Evolutionary conservation across 306 rosid genomes (phyloP).

Genomic region (Pterocarpus santalinus): DNA sequence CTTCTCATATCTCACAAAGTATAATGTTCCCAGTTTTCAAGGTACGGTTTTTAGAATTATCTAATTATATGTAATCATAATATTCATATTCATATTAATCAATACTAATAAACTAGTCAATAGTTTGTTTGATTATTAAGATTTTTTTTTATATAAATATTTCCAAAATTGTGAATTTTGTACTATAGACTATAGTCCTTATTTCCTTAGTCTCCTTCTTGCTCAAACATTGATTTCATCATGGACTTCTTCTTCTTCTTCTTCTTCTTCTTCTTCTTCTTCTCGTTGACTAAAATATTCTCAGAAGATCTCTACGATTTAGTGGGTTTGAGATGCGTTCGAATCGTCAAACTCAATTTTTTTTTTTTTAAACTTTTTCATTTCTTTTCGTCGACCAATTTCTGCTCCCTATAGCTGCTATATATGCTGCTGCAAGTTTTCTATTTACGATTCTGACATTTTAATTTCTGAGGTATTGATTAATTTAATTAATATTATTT

Average conservation of each 20-base stretch:
- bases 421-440: constrained; percentile 38
- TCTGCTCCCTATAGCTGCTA: too few species aligned
- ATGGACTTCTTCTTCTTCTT: too few species aligned
- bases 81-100: too few species aligned
- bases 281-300: background rate
- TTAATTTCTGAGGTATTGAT: constrained; percentile 45
- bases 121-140: too few species aligned
- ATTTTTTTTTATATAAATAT: too few species aligned
- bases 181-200: background rate
- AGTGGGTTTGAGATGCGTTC: constrained; percentile 10
- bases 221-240: background rate
- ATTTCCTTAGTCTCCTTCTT: background rate
- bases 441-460: constrained; percentile 41
- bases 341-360: constrained; percentile 42
- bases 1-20: constrained; percentile 54
- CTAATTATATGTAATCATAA: too few species aligned
- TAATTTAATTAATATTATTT: constrained; percentile 23
- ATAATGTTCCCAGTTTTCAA: constrained; percentile 86
- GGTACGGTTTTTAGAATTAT: constrained; percentile 59
- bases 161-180: constrained; percentile 24
- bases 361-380: constrained; percentile 35
- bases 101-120: too few species aligned
- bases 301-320: constrained; percentile 34
- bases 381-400: too few species aligned
- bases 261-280: background rate